Evolutionary conservation across 1,139 yeast species (phyloP).

Genomic region (Geotrichum aggregatum): DNA sequence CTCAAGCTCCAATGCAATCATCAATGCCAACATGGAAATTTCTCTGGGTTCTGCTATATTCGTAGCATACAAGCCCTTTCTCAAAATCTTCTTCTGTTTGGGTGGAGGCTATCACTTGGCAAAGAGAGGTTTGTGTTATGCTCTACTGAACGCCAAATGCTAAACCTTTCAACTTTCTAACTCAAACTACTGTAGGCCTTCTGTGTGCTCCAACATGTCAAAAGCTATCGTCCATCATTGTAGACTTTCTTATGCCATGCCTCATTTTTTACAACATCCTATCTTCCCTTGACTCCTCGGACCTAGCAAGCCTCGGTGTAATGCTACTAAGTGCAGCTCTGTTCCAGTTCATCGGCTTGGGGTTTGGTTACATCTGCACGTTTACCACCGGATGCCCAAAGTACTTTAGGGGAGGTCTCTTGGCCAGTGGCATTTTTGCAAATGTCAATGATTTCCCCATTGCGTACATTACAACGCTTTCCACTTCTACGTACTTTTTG

Average conservation of each 20-base stretch:
- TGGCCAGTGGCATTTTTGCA: conserved; percentile 66
- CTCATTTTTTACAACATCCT: conserved; percentile 76
- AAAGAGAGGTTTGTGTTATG: conserved; percentile 54
- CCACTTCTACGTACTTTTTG: conserved; percentile 59
- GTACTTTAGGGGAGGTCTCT: conserved; percentile 73
- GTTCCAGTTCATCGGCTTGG: conserved; percentile 35
- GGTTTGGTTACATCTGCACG: conserved; percentile 34
- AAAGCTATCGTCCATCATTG: conserved; percentile 67
- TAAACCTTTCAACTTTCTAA: background rate
- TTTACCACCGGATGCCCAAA: conserved; percentile 53
- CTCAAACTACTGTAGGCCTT: too few species aligned
- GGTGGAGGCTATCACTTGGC: conserved; percentile 68
- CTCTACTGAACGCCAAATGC: too few species aligned
- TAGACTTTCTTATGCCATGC: conserved; percentile 71
- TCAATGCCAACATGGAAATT: conserved; percentile 27
- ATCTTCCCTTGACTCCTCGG: conserved; percentile 60
- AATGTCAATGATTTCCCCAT: conserved; percentile 75
- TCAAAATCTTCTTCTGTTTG: conserved; percentile 76
- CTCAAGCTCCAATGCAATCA: too few species aligned
- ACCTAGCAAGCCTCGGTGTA: conserved; percentile 71
- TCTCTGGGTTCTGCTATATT: conserved; percentile 69
- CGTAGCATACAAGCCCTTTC: conserved; percentile 78
- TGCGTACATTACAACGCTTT: conserved; percentile 79
- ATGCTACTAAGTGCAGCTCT: conserved; percentile 62
- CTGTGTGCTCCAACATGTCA: conserved; percentile 64